Evolutionary conservation across 2,329 filamentous ascomycete genomes (phyloP).

Genomic region (Corynespora cassiicola): DNA sequence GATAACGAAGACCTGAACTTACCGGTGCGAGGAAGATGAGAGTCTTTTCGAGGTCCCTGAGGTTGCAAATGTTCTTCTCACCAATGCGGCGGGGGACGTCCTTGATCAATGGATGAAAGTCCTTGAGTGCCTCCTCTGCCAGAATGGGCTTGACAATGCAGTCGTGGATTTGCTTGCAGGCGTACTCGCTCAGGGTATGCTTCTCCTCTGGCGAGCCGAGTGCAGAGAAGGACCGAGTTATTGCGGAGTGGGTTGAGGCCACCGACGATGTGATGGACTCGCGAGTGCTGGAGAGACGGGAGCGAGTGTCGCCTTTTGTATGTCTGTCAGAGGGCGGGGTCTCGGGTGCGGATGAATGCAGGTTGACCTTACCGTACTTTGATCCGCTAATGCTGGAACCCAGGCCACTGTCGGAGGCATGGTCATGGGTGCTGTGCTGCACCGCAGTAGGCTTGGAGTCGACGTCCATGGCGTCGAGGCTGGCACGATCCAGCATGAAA

Average conservation of each 20-base stretch:
- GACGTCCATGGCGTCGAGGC: conserved; percentile 45
- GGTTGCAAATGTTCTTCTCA: conserved; percentile 84
- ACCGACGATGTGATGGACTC: conserved; percentile 47
- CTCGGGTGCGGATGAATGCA: conserved; percentile 23
- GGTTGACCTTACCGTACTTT: conserved; percentile 46
- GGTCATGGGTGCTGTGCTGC: conserved; percentile 60
- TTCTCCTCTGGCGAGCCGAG: conserved; percentile 48
- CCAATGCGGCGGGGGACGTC: conserved; percentile 81
- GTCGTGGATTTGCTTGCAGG: conserved; percentile 79
- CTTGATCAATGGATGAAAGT: conserved; percentile 80
- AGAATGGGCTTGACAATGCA: conserved; percentile 79
- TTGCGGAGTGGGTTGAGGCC: conserved; percentile 44
- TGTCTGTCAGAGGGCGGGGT: conserved; percentile 35
- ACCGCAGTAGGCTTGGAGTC: conserved; percentile 48
- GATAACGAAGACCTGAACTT: conserved; percentile 69
- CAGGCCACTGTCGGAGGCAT: conserved; percentile 86
- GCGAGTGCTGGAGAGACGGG: conserved; percentile 34
- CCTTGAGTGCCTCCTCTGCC: conserved; percentile 73
- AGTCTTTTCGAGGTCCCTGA: conserved; percentile 93
- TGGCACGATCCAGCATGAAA: conserved; percentile 49
- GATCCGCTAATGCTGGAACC: conserved; percentile 78
- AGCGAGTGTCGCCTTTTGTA: conserved; percentile 43
- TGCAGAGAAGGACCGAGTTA: conserved; percentile 53
- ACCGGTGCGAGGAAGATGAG: conserved; percentile 90
- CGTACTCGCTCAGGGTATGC: conserved; percentile 70